Evolutionary conservation across 2,329 filamentous ascomycete species (phyloP).

Genomic region (Dactylellina drechsleri): DNA sequence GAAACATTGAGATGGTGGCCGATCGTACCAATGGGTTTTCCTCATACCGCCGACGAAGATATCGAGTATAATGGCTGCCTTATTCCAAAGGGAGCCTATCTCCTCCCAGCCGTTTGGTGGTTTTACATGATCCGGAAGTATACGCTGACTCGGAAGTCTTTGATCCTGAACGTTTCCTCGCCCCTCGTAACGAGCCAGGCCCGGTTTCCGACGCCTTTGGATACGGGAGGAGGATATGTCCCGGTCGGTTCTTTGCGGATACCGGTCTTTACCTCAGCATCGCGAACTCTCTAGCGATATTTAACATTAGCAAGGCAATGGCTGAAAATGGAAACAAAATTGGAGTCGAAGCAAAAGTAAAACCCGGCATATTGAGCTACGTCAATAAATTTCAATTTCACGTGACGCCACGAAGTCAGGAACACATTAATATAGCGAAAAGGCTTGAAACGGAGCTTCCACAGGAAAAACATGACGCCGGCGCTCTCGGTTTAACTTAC

Average conservation of each 20-base stretch:
- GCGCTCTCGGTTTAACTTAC: background rate
- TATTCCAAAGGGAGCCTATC: slow-evolving; percentile 64
- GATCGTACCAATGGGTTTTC: slow-evolving; percentile 66
- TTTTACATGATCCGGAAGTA: slow-evolving; percentile 64
- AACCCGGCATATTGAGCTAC: slow-evolving; percentile 24
- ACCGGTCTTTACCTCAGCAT: slow-evolving; percentile 71
- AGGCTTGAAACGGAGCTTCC: background rate
- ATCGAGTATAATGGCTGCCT: slow-evolving; percentile 64
- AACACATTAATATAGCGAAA: slow-evolving; percentile 17
- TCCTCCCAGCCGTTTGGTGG: slow-evolving; percentile 67
- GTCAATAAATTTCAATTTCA: slow-evolving; percentile 5
- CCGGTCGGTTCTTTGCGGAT: slow-evolving; percentile 69
- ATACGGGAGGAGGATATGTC: slow-evolving; percentile 68
- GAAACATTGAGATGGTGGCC: slow-evolving; percentile 70
- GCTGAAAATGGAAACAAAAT: slow-evolving; percentile 21
- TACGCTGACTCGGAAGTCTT: slow-evolving; percentile 59
- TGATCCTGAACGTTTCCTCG: slow-evolving; percentile 56
- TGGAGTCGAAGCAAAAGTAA: slow-evolving; percentile 22
- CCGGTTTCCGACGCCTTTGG: slow-evolving; percentile 62
- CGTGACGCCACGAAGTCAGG: slow-evolving; percentile 22
- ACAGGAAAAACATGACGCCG: slow-evolving; percentile 11
- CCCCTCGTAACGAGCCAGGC: slow-evolving; percentile 56
- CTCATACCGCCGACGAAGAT: slow-evolving; percentile 64
- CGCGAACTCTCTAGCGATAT: slow-evolving; percentile 69
- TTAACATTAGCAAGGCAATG: slow-evolving; percentile 62